A percentile compares a stretch with the other conserved stretches of the same genome.
Evolutionary conservation across 306 rosid species (phyloP).

Genomic region (Lathyrus oleraceus): DNA sequence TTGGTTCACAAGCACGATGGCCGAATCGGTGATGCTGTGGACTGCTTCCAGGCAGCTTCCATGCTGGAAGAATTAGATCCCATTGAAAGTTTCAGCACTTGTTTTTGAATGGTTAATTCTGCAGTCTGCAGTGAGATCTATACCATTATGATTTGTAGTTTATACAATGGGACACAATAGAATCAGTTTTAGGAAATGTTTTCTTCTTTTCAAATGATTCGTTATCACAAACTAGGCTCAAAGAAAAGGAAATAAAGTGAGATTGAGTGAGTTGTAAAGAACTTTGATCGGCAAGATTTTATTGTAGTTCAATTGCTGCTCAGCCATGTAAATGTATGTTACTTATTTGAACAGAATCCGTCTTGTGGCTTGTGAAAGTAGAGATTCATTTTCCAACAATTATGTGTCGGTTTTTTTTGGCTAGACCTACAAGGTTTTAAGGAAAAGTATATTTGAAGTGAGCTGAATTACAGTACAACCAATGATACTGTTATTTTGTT

Average conservation of each 20-base stretch:
- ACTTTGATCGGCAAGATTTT: slow-evolving; percentile 26
- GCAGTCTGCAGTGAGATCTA: slow-evolving; percentile 21
- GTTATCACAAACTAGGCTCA: slow-evolving; percentile 36
- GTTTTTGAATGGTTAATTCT: slow-evolving; percentile 23
- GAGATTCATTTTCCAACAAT: slow-evolving; percentile 26
- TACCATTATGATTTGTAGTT: slow-evolving; percentile 7
- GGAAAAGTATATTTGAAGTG: slow-evolving; percentile 10
- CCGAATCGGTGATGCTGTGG: slow-evolving; percentile 69
- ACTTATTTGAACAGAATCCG: slow-evolving; percentile 32
- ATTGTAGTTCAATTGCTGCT: slow-evolving; percentile 40
- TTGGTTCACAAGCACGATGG: slow-evolving; percentile 75
- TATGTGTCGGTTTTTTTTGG: slow-evolving; percentile 11
- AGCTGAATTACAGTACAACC: slow-evolving; percentile 17
- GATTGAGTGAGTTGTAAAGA: slow-evolving; percentile 36
- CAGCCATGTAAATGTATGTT: slow-evolving; percentile 53
- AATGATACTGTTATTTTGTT: neutral
- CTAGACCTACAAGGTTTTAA: slow-evolving; percentile 17
- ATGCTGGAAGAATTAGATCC: slow-evolving; percentile 95
- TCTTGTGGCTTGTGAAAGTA: slow-evolving; percentile 16
- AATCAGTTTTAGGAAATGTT: slow-evolving; percentile 28
- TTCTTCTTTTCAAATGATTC: slow-evolving; percentile 14
- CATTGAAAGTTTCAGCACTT: slow-evolving; percentile 65
- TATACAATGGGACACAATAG: slow-evolving; percentile 18
- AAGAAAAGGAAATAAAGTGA: slow-evolving; percentile 38
- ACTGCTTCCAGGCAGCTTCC: slow-evolving; percentile 95